Conservation (phyloP, 148 eudicot genomes). For the Linanthus parryae region DNA sequence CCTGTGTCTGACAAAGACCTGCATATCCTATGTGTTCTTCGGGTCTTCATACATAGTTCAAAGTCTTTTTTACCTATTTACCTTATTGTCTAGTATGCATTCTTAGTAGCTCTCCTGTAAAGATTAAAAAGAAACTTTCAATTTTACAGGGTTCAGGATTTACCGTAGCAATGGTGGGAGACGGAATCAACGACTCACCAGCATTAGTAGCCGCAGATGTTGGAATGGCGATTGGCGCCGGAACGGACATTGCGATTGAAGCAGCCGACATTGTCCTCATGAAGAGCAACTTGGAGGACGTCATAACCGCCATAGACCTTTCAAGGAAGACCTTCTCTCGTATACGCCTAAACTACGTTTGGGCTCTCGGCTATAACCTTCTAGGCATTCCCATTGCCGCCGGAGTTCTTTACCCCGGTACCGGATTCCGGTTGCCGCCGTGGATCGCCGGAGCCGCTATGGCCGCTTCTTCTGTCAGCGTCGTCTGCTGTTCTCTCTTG, state of each 20-base stretch:
- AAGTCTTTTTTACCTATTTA: too few relatives aligned
- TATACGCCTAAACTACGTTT: slow-evolving; percentile 82
- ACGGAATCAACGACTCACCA: slow-evolving; percentile 96
- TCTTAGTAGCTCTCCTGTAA: too few relatives aligned
- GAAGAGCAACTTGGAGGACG: slow-evolving; percentile 87
- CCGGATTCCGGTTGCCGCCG: slow-evolving; percentile 78
- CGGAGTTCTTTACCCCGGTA: slow-evolving; percentile 65
- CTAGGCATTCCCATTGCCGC: slow-evolving; percentile 92
- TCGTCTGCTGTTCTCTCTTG: slow-evolving; percentile 91
- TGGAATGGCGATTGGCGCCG: slow-evolving; percentile 98
- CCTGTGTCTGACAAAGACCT: too few relatives aligned
- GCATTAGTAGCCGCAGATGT: slow-evolving; percentile 95
- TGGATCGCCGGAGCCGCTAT: slow-evolving; percentile 99
- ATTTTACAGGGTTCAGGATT: slow-evolving; percentile 57
- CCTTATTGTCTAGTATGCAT: too few relatives aligned
- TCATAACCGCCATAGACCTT: slow-evolving; percentile 87
- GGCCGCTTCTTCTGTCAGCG: slow-evolving; percentile 98
- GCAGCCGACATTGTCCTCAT: slow-evolving; percentile 95
- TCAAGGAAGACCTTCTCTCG: slow-evolving; percentile 79
- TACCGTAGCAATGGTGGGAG: slow-evolving; percentile 95
- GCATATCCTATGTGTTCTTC: too few relatives aligned
- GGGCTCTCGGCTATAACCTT: slow-evolving; percentile 89
- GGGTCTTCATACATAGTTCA: too few relatives aligned
- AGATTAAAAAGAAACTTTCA: too few relatives aligned
- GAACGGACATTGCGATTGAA: slow-evolving; percentile 96